Evolutionary conservation across 1,284 basidiomycete genomes (phyloP), one percentile per base, ranked within the genome.

Genomic region (Microbotryomycetes sp.): DNA sequence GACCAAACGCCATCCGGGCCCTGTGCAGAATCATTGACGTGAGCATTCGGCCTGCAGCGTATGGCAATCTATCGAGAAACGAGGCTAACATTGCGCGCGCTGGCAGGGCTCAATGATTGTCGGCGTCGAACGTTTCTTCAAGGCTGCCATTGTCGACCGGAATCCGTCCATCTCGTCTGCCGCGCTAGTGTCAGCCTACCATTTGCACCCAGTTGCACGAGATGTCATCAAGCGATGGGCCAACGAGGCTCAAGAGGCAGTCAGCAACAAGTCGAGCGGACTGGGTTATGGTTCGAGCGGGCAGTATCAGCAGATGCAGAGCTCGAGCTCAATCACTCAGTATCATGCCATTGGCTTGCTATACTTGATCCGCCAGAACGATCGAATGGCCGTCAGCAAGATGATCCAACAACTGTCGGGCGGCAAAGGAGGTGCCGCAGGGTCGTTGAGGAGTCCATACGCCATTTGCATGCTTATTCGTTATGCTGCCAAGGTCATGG

Each of bases 391-490:
- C 2, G 85, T 98, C 56, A 97, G 91, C 49, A 99, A 98, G 80
- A 93, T 98, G 88, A 92, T 99, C 54, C 96, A 98, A 77, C 94
- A 97, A 75, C 70, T 77, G 24, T 71, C 72, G 35, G 90, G 90
- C 1, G 69, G 66, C 46, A 91, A 91, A 75, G 87, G 88, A 54
- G 88, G 88, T 24, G 81, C 85, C 56, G 86, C 85, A 18, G 88
- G 85, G 15, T 85, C 87, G 23, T 77, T 99, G 66, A 90, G 93
- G 79, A 98, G 92, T 74, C 86, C 96, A 3, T 92, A 94, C 87
- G 93, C 96, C n/a, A 80, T 98, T 54, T 98, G 93, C 77, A 97
- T 98, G 94, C 82, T 99, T 67, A 92, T 98, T 75, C 85, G 96
- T 29, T 98, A 94, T 77, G 92, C 96, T 21, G 86, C 92, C 47